Conservation (phyloP, 1,139 yeast genomes). For the Suhomyces yuchorum region DNA sequence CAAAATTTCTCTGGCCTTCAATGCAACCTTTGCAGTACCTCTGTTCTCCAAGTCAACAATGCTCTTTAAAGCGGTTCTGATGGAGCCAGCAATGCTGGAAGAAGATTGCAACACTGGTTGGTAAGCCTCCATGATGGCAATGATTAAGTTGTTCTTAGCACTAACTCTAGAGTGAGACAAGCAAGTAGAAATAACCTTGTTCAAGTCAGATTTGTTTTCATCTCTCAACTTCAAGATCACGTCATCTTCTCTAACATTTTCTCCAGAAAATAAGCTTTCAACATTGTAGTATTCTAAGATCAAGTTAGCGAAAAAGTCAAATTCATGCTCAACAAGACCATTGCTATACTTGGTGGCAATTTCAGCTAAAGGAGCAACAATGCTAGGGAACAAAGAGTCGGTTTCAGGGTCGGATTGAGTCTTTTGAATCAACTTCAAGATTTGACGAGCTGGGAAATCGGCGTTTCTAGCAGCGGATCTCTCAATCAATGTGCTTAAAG, state of each 20-base stretch:
- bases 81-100: conserved; percentile 67
- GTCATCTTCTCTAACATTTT: conserved; percentile 78
- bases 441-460: conserved; percentile 92
- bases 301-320: conserved; percentile 66
- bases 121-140: conserved; percentile 81
- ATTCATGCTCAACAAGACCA: conserved; percentile 86
- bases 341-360: conserved; percentile 70
- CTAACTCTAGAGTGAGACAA: conserved; percentile 92
- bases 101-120: conserved; percentile 72
- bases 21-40: conserved; percentile 89
- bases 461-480: conserved; percentile 68
- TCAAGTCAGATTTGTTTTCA: conserved; percentile 75
- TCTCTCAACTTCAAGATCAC: conserved; percentile 85
- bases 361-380: conserved; percentile 70
- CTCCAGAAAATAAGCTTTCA: conserved; percentile 77
- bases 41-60: conserved; percentile 88
- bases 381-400: conserved; percentile 53
- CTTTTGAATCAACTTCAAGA: conserved; percentile 62
- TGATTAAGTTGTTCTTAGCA: conserved; percentile 85
- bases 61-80: conserved; percentile 71
- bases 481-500: conserved; percentile 64
- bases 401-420: conserved; percentile 52
- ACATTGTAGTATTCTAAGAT: conserved; percentile 72
- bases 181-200: conserved; percentile 68
- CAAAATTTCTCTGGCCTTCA: conserved; percentile 92